Evolutionary conservation across 2,329 filamentous ascomycete genomes (phyloP).

Genomic region (Penicillium sp.): DNA sequence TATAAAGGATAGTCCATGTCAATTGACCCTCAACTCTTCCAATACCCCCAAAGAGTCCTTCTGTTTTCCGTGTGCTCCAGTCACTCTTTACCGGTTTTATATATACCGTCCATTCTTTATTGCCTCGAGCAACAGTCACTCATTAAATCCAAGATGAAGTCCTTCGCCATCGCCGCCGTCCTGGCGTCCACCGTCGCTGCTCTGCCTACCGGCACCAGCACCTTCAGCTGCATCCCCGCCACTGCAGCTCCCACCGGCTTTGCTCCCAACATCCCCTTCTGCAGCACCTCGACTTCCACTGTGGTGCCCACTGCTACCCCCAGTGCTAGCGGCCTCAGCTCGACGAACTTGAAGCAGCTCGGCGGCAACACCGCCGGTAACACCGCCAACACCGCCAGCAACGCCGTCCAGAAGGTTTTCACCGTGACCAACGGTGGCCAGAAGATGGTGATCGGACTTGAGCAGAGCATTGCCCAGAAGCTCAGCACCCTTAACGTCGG

Average conservation of each 20-base stretch:
- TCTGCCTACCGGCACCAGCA: constrained; percentile 13
- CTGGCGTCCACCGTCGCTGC: constrained; percentile 20
- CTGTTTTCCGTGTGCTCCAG: constrained; percentile 12
- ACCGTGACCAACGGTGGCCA: constrained; percentile 6
- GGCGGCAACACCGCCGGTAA: not conserved
- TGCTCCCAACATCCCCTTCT: constrained; percentile 9
- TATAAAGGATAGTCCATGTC: constrained; percentile 13
- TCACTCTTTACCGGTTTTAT: constrained; percentile 19
- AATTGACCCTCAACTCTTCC: constrained; percentile 9
- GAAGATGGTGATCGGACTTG: constrained; percentile 21
- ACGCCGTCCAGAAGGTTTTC: not conserved
- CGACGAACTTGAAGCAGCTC: not conserved
- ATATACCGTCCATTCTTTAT: constrained; percentile 23
- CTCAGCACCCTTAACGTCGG: constrained; percentile 17
- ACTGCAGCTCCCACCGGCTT: constrained; percentile 11
- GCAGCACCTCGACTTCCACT: constrained; percentile 5
- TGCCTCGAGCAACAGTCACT: constrained; percentile 18
- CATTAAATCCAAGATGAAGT: constrained; percentile 20
- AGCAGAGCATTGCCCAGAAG: constrained; percentile 15
- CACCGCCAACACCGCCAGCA: not conserved
- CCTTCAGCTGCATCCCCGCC: constrained; percentile 5
- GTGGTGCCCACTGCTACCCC: not conserved
- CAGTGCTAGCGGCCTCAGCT: not conserved
- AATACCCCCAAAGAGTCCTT: constrained; percentile 14
- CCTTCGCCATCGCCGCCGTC: constrained; percentile 21